These are phyloP conservation scores for Cyberlindnera nakhonratchasimensis DNA, from an alignment of 805 yeast genomes.

Conservation along the genomic window DNA sequence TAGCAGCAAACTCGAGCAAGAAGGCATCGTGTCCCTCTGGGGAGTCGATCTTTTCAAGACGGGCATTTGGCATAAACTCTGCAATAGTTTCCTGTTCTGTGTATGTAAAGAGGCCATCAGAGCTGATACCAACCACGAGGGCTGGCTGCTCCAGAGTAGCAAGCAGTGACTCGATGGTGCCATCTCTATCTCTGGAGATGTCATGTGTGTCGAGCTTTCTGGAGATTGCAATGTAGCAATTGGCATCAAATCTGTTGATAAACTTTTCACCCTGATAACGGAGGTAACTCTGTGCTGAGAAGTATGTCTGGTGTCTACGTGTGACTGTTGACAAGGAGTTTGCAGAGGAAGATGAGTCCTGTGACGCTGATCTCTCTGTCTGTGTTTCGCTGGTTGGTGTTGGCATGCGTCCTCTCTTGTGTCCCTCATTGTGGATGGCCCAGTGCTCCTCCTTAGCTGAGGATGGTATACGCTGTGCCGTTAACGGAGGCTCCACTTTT, in stretches of 20 bases:
- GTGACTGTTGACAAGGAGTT: slow-evolving; percentile 16
- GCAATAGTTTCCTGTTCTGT: slow-evolving; percentile 88
- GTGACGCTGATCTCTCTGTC: slow-evolving; percentile 27
- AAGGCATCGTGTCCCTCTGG: slow-evolving; percentile 99
- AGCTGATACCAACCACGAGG: slow-evolving; percentile 80
- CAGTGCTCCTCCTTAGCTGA: slow-evolving; percentile 68
- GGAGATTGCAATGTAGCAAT: slow-evolving; percentile 91
- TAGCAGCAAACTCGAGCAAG: slow-evolving; percentile 79
- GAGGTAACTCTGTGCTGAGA: slow-evolving; percentile 92
- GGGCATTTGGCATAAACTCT: slow-evolving; percentile 64
- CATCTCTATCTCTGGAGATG: slow-evolving; percentile 69
- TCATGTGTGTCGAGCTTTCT: slow-evolving; percentile 95
- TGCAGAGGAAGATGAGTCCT: slow-evolving; percentile 29
- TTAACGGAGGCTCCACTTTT: background rate
- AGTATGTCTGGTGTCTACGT: slow-evolving; percentile 49
- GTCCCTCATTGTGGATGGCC: slow-evolving; percentile 88
- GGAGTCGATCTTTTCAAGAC: slow-evolving; percentile 70
- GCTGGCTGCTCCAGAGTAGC: slow-evolving; percentile 66
- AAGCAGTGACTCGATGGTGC: slow-evolving; percentile 47
- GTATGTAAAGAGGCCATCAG: slow-evolving; percentile 90
- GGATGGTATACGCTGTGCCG: slow-evolving; percentile 37
- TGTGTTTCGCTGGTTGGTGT: slow-evolving; percentile 3
- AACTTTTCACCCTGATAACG: slow-evolving; percentile 94
- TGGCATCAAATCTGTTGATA: slow-evolving; percentile 88
- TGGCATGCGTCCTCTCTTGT: slow-evolving; percentile 32